Conservation (phyloP, 768 basidiomycete species). For the Leucocoprinus leucothites region DNA sequence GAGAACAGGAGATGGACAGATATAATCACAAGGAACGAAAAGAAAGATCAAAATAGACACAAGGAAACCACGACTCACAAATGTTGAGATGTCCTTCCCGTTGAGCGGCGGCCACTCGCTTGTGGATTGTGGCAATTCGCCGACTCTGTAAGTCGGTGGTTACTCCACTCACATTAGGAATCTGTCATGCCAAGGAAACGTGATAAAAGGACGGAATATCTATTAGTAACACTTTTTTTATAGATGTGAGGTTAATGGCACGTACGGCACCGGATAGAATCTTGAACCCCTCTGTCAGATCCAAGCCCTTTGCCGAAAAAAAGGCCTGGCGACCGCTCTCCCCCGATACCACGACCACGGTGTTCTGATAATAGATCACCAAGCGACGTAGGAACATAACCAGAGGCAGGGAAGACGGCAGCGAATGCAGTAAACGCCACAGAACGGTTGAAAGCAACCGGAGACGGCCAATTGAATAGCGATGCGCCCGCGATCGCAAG, state of each 20-base stretch:
- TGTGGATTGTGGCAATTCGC: constrained; percentile 65
- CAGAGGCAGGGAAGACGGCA: not conserved
- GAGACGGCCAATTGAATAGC: too few species aligned
- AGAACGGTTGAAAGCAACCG: too few species aligned
- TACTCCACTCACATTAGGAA: constrained; percentile 73
- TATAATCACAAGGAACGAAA: not conserved
- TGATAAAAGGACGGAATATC: constrained; percentile 17
- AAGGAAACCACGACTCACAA: constrained; percentile 42
- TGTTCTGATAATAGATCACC: constrained; percentile 41
- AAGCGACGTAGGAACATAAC: constrained; percentile 7
- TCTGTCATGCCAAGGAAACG: constrained; percentile 36
- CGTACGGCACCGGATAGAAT: constrained; percentile 75
- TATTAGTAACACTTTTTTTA: not conserved
- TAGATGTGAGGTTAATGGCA: constrained; percentile 17
- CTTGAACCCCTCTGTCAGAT: constrained; percentile 78
- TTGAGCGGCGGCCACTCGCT: constrained; percentile 63
- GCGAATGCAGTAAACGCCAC: constrained; percentile 2
- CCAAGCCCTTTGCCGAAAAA: constrained; percentile 66
- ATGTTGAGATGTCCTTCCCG: constrained; percentile 56
- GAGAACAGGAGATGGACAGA: not conserved
- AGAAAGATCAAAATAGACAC: constrained; percentile 11
- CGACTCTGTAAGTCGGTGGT: constrained; percentile 66
- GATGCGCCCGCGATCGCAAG: too few species aligned
- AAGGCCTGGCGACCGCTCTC: constrained; percentile 67
- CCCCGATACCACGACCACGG: constrained; percentile 74